Evolutionary conservation across 2,329 filamentous ascomycete species (phyloP).

Genomic region (Periconia sp.): DNA sequence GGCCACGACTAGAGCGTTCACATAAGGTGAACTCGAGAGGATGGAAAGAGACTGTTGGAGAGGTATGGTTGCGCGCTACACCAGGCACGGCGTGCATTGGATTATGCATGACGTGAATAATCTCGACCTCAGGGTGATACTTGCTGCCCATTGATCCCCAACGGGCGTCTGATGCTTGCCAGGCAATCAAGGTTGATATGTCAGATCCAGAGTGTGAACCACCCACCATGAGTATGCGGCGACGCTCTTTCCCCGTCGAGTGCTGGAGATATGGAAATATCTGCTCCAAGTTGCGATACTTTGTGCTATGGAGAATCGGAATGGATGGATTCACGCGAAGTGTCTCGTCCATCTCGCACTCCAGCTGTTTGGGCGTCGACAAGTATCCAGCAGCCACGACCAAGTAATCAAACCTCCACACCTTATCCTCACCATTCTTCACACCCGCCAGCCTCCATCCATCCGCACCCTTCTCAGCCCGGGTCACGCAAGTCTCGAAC

Average conservation of each 20-base stretch:
- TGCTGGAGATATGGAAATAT: conserved; percentile 21
- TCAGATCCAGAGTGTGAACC: conserved; percentile 82
- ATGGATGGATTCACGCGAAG: conserved; percentile 1
- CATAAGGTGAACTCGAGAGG: conserved; percentile 8
- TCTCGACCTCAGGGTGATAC: conserved; percentile 33
- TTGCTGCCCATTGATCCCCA: conserved; percentile 53
- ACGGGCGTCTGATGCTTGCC: conserved; percentile 67
- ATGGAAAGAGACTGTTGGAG: conserved; percentile 3
- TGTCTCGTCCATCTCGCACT: conserved; percentile 5
- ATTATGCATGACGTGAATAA: conserved; percentile 70
- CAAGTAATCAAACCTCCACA: conserved; percentile 66
- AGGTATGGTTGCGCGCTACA: conserved; percentile 33
- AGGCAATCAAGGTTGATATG: conserved; percentile 70
- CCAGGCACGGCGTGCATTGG: conserved; percentile 72
- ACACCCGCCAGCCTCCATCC: neutral
- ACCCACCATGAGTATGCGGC: conserved; percentile 67
- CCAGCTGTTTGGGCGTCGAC: conserved; percentile 60
- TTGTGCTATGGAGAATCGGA: conserved; percentile 69
- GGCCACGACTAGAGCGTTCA: conserved; percentile 45
- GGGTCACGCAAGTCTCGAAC: conserved; percentile 45
- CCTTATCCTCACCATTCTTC: neutral
- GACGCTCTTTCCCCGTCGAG: neutral
- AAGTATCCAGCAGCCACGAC: conserved; percentile 77
- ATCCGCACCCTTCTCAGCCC: conserved; percentile 10
- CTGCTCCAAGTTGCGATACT: conserved; percentile 62